phyloP scores from a whole-genome alignment of 2,329 filamentous ascomycete species.

The Fusarium cicatricum region DNA sequence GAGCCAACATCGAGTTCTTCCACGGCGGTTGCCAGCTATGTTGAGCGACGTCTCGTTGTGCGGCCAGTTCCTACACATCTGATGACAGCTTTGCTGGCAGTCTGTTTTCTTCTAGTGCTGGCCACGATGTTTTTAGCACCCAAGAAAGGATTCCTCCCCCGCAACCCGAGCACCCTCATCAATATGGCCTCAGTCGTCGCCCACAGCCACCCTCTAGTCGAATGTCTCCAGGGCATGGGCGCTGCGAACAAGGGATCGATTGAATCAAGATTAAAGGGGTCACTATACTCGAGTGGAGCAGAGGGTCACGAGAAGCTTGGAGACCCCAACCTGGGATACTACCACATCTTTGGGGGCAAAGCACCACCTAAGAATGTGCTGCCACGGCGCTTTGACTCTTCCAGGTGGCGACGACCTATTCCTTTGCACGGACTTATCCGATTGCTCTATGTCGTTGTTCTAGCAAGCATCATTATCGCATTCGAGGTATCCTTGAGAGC shows the following conservation, averaged over 20 bases:
- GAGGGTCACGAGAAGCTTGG: constrained; percentile 47
- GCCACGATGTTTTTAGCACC: constrained; percentile 38
- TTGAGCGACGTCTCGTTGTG: constrained; percentile 45
- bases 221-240: constrained; percentile 47
- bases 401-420: constrained; percentile 43
- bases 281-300: constrained; percentile 46
- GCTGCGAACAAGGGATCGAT: constrained; percentile 43
- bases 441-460: constrained; percentile 37
- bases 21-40: constrained; percentile 38
- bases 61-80: constrained; percentile 44
- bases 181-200: constrained; percentile 48
- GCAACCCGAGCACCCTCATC: constrained; percentile 47
- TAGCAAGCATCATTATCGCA: constrained; percentile 44
- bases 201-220: constrained; percentile 48
- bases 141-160: constrained; percentile 46
- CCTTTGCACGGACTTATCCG: constrained; percentile 43
- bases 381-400: constrained; percentile 33
- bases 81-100: constrained; percentile 41
- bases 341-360: constrained; percentile 41
- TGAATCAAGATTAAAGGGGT: constrained; percentile 38
- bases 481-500: constrained; percentile 47
- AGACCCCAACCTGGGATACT: constrained; percentile 34
- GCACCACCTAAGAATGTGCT: constrained; percentile 23
- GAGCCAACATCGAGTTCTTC: constrained; percentile 26
- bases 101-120: constrained; percentile 38